Evolutionary conservation across 345 rosid species (phyloP).

Genomic region (Camelina laxa): DNA sequence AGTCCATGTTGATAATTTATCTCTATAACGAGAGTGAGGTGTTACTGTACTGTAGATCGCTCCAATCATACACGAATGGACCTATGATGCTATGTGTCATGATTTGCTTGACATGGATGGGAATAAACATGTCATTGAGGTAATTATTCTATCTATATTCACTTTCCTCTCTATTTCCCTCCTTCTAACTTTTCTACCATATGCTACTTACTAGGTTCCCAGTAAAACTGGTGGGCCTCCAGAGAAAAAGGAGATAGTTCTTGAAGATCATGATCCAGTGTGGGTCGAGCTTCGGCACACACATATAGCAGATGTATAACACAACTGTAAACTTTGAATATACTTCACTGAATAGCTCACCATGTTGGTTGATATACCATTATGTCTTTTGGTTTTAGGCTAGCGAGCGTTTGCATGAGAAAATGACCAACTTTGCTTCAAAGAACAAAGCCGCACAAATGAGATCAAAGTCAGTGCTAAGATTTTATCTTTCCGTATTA

Average conservation of each 20-base stretch:
- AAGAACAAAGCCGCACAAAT: slow-evolving; percentile 97
- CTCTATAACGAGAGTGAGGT: slow-evolving; percentile 26
- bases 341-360: slow-evolving; percentile 22
- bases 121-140: slow-evolving; percentile 80
- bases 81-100: slow-evolving; percentile 98
- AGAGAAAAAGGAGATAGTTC: slow-evolving; percentile 77
- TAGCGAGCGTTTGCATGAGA: slow-evolving; percentile 89
- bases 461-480: slow-evolving; percentile 52
- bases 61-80: slow-evolving; percentile 98
- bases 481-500: slow-evolving; percentile 12
- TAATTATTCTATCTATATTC: slow-evolving; percentile 23
- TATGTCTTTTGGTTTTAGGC: slow-evolving; percentile 57
- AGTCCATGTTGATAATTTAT: background rate
- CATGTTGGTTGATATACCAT: slow-evolving; percentile 31
- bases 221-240: slow-evolving; percentile 73
- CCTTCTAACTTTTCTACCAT: slow-evolving; percentile 1
- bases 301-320: slow-evolving; percentile 89
- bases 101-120: slow-evolving; percentile 94
- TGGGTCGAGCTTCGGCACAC: slow-evolving; percentile 95
- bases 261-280: slow-evolving; percentile 86
- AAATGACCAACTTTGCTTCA: slow-evolving; percentile 76
- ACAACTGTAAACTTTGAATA: slow-evolving; percentile 19
- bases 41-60: slow-evolving; percentile 62
- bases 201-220: slow-evolving; percentile 57
- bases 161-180: background rate